Evolutionary conservation across 2,329 filamentous ascomycete species (phyloP), one percentile per base, ranked within the genome.

Genomic region (Xylogone sp.): DNA sequence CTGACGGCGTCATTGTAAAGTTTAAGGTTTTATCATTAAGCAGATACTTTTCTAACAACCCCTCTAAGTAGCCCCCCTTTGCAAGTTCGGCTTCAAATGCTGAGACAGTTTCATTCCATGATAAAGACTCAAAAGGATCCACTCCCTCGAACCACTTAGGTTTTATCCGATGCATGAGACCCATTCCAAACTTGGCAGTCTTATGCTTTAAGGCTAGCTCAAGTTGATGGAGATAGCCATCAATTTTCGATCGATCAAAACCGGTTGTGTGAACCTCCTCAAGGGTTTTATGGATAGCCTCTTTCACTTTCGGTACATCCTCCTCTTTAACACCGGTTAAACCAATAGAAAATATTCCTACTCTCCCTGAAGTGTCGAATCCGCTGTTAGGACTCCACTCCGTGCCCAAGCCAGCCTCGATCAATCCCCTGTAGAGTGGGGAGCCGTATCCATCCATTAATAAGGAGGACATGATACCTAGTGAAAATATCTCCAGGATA

Each of bases 361-460:
- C 78, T 59, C 82, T 88, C 20, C 83, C 87, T 22, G 87, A 89
- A 49, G 81, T 82, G 65, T 97, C 93, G 61, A 94, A 95, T 12
- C 94, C 94, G 2, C 91, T 90, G 65, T 99, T 99, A 2, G 94
- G 90, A 48, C 90, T 96, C 74, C 91, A 99, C 62, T 96, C 93
- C 0, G 90, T 89, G 20, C 94, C 94, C 39, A 99, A 79, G 0
- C 91, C 92, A 45, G 87, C 84, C 68, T 97, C 93, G 49, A 99
- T 88, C 53, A 99, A 75, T 1, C 87, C 89, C 55, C 86, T 86
- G 68, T 97, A 97, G 51, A 99, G 72, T 0, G 94, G 94, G 5
- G 94, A 97, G 13, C 94, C 93, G 66, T 97, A 99, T 4, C 94
- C 94, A 67, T 96, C 92, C 73, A 96, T 86, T 9, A 99, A 73